These are phyloP conservation scores for Trichophaea hybrida DNA, from an alignment of 2,329 filamentous ascomycete genomes.

Conservation along the genomic window DNA sequence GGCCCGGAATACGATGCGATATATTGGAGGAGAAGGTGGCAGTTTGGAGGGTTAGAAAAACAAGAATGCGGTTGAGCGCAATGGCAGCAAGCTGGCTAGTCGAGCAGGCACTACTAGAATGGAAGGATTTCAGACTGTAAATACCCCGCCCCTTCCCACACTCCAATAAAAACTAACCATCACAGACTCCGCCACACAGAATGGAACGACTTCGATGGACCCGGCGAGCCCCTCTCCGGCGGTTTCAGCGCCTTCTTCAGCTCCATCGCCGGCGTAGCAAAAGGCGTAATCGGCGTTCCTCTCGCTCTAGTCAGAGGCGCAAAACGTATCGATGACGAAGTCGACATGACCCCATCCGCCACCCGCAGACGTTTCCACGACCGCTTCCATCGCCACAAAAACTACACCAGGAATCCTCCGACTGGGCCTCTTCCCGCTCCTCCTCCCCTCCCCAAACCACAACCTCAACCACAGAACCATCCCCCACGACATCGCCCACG, in stretches of 20 bases:
- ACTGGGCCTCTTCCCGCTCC: slow-evolving; percentile 3
- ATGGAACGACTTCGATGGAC: slow-evolving; percentile 65
- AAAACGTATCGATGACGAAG: slow-evolving; percentile 14
- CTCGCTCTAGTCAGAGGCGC: slow-evolving; percentile 41
- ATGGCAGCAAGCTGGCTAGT: slow-evolving; percentile 53
- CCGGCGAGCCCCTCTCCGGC: slow-evolving; percentile 57
- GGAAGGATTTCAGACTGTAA: slow-evolving; percentile 45
- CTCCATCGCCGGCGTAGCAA: slow-evolving; percentile 49
- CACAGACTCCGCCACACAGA: slow-evolving; percentile 46
- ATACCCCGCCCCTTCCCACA: background rate
- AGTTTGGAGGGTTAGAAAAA: slow-evolving; percentile 50
- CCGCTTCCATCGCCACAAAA: background rate
- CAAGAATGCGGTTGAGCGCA: slow-evolving; percentile 45
- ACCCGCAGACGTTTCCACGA: slow-evolving; percentile 2
- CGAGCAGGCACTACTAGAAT: slow-evolving; percentile 45
- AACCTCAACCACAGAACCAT: slow-evolving; percentile 32
- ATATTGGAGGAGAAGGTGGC: slow-evolving; percentile 49
- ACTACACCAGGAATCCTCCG: background rate
- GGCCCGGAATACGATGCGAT: slow-evolving; percentile 46
- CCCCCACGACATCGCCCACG: slow-evolving; percentile 40
- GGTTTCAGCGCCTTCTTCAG: slow-evolving; percentile 49
- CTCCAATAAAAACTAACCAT: background rate
- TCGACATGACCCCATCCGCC: slow-evolving; percentile 4
- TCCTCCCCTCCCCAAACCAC: slow-evolving; percentile 22
- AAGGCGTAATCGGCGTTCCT: slow-evolving; percentile 51